Percentiles rank a stretch among this genome's conserved stretches.
These are phyloP conservation scores for Cercospora canescens DNA, from an alignment of 2,329 filamentous ascomycete genomes.

Conservation along the genomic window DNA sequence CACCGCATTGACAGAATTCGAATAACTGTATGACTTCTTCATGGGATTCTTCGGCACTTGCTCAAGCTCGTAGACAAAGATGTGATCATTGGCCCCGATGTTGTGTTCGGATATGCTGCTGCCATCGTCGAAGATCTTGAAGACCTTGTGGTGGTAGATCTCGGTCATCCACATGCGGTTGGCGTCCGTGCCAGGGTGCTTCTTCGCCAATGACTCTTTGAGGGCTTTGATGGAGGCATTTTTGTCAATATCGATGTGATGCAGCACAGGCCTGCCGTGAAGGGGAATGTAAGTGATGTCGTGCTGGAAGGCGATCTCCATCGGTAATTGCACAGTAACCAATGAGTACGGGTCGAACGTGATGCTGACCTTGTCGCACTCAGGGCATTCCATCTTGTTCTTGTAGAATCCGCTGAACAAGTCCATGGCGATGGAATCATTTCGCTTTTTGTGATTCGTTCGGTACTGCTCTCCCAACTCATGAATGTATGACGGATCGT, in stretches of 20 bases:
- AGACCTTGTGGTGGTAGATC: constrained; percentile 80
- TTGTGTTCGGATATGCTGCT: constrained; percentile 67
- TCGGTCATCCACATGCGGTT: constrained; percentile 77
- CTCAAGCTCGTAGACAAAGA: constrained; percentile 77
- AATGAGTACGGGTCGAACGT: constrained; percentile 98
- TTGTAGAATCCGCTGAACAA: constrained; percentile 98
- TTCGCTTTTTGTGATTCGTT: constrained; percentile 86
- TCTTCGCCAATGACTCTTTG: constrained; percentile 62
- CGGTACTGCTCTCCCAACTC: constrained; percentile 86
- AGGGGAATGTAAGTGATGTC: constrained; percentile 76
- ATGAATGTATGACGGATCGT: constrained; percentile 75
- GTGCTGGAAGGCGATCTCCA: constrained; percentile 79
- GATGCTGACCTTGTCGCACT: constrained; percentile 92
- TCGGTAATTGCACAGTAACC: constrained; percentile 83
- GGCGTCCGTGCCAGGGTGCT: constrained; percentile 51
- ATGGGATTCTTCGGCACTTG: constrained; percentile 76
- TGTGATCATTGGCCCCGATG: constrained; percentile 63
- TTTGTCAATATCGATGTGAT: constrained; percentile 80
- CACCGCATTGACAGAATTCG: constrained; percentile 46
- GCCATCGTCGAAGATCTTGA: constrained; percentile 77
- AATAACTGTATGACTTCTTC: constrained; percentile 44
- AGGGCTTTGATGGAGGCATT: constrained; percentile 67
- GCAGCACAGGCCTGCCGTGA: constrained; percentile 66
- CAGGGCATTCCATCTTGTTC: constrained; percentile 89
- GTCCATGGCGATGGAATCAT: constrained; percentile 93